Conservation (phyloP, 441 rosid species). For the Mallotus japonicus region DNA sequence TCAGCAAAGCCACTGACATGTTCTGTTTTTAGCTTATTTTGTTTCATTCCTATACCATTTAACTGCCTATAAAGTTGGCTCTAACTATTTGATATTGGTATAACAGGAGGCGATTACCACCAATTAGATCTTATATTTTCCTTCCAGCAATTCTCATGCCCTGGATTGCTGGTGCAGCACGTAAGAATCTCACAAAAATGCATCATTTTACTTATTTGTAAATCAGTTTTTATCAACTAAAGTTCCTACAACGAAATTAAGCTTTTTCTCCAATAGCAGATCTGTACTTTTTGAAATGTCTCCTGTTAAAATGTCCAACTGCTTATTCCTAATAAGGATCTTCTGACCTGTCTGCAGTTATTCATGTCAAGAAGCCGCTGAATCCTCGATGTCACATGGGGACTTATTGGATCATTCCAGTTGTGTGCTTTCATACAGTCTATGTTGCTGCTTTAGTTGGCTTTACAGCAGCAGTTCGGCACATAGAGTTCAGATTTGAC, state of each 20-base stretch:
- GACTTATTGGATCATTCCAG: conserved; percentile 53
- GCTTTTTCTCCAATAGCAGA: background rate
- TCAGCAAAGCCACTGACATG: background rate
- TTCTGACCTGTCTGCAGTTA: conserved; percentile 40
- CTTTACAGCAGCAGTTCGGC: conserved; percentile 61
- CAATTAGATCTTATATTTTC: conserved; percentile 60
- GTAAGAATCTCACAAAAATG: conserved; percentile 42
- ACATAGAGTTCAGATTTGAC: conserved; percentile 80
- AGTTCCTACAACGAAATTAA: conserved; percentile 9
- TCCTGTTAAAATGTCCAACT: background rate
- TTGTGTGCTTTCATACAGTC: conserved; percentile 49
- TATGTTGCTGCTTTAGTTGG: conserved; percentile 60
- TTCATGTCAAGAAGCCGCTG: conserved; percentile 61
- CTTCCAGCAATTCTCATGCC: conserved; percentile 72
- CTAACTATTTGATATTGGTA: conserved; percentile 27
- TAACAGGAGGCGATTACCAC: conserved; percentile 84
- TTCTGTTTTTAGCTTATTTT: background rate
- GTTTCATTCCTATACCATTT: background rate
- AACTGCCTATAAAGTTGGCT: background rate
- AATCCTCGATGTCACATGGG: conserved; percentile 61
- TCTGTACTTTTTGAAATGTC: conserved; percentile 10
- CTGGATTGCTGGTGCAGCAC: conserved; percentile 66
- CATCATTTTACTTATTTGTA: conserved; percentile 12
- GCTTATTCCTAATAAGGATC: conserved; percentile 26
- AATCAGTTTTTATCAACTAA: conserved; percentile 1